These are phyloP conservation scores for Aspergillus eucalypticola DNA, from an alignment of 2,329 filamentous ascomycete species.

Conservation along the genomic window DNA sequence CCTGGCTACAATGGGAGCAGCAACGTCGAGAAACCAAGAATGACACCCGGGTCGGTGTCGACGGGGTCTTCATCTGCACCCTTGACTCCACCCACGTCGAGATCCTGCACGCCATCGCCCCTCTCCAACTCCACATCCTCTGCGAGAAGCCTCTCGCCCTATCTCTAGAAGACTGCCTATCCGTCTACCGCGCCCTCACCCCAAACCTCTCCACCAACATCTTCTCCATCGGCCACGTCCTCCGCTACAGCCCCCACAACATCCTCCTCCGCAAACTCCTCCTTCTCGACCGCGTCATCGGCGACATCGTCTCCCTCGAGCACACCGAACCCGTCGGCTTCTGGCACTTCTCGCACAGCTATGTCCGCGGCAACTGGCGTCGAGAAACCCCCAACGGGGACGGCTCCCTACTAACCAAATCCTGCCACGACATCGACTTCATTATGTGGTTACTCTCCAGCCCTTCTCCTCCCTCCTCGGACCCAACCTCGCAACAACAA, in stretches of 20 bases:
- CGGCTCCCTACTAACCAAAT: conserved; percentile 83
- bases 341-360: conserved; percentile 93
- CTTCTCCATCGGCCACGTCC: conserved; percentile 90
- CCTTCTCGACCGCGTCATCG: conserved; percentile 72
- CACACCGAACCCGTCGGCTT: conserved; percentile 94
- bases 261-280: conserved; percentile 77
- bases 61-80: conserved; percentile 71
- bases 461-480: conserved; percentile 51
- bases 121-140: conserved; percentile 74
- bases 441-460: conserved; percentile 87
- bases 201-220: conserved; percentile 49
- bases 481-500: conserved; percentile 22
- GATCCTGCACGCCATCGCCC: conserved; percentile 72
- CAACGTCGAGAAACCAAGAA: conserved; percentile 52
- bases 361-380: conserved; percentile 91
- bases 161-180: conserved; percentile 73
- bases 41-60: conserved; percentile 51
- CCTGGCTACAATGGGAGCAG: conserved; percentile 73
- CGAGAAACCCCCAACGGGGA: conserved; percentile 72
- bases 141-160: conserved; percentile 94
- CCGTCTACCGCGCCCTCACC: conserved; percentile 56
- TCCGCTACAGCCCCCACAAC: conserved; percentile 92
- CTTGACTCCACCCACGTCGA: conserved; percentile 86
- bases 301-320: conserved; percentile 80
- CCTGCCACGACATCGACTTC: conserved; percentile 93